Evolutionary conservation across 2,329 filamentous ascomycete species (phyloP), one percentile per base, ranked within the genome.

Genomic region (Orbilia brochopaga): DNA sequence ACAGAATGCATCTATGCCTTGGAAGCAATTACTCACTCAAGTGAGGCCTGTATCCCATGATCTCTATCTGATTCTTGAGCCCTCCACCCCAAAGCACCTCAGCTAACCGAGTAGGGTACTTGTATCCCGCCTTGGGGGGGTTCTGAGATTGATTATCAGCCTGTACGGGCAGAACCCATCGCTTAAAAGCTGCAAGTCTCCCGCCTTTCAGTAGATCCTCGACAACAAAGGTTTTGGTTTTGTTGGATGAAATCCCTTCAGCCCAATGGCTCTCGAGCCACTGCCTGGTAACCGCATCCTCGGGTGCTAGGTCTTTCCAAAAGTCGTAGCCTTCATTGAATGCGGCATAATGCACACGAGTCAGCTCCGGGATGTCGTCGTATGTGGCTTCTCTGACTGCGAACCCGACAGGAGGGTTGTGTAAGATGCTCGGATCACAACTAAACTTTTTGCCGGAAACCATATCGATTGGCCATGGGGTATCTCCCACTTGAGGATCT

Each of bases 1-100:
- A n/a, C n/a, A 37, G 42, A 17, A 15, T 35, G n/a, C n/a, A 11
- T 55, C 17, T 24, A 15, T 35, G n/a, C n/a, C 13, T 55, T 37
- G n/a, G 52, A 11, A 55, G 27, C 27, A 17, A 6, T 17, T 13
- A 48, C 56, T 60, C 35, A 60, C 56, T 52, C 56, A 21, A 50
- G 35, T 60, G 56, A 23, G 44, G 56, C 27, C 56, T 60, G 8
- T 15, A 2, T 8, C 56, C 56, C 56, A 60, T 60, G 15, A 60
- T 35, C 7, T 24, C 15, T 1, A 21, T 10, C 15, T 46, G 8
- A 37, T 50, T 60, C 1, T 23, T 24, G 6, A 42, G 1, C 7
- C 42, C 51, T 13, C 19, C 51, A 32, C 27, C 8, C 27, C 4
- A 60, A 10, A 15, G 15, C 19, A 5, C 15, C 24, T 35, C 17